Conservation (phyloP, 1,284 basidiomycete genomes). For the Cutaneotrichosporon cyanovorans region DNA sequence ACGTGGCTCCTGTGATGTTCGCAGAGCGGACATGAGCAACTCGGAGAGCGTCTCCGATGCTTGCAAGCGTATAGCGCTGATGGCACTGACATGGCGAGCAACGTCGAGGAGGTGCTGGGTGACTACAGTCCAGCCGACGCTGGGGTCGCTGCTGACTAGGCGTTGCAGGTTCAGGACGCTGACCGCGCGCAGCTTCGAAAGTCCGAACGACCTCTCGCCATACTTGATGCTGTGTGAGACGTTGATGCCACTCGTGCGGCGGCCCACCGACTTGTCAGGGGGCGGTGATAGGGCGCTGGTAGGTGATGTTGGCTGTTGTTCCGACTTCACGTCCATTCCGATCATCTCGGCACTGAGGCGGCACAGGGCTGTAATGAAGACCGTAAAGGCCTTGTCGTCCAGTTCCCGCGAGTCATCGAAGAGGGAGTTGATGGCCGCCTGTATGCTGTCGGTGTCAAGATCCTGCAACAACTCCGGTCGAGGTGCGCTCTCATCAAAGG, state of each 20-base stretch:
- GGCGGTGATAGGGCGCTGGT: slow-evolving; percentile 16
- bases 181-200: slow-evolving; percentile 73
- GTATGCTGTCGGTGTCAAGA: slow-evolving; percentile 65
- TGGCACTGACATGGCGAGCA: slow-evolving; percentile 55
- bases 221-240: slow-evolving; percentile 63
- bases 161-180: slow-evolving; percentile 74
- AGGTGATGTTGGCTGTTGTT: slow-evolving; percentile 11
- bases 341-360: slow-evolving; percentile 82
- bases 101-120: slow-evolving; percentile 71
- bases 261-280: slow-evolving; percentile 12
- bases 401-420: slow-evolving; percentile 77
- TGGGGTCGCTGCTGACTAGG: slow-evolving; percentile 67
- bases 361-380: slow-evolving; percentile 75
- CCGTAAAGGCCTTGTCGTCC: slow-evolving; percentile 70
- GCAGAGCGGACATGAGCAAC: slow-evolving; percentile 62
- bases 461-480: slow-evolving; percentile 48
- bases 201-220: slow-evolving; percentile 60
- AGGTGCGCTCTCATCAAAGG: slow-evolving; percentile 14
- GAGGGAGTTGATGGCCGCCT: slow-evolving; percentile 63
- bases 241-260: slow-evolving; percentile 76
- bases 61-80: slow-evolving; percentile 74
- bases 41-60: slow-evolving; percentile 79
- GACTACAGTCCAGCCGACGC: slow-evolving; percentile 76
- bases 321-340: slow-evolving; percentile 55
- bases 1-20: slow-evolving; percentile 51